phyloP scores from a whole-genome alignment of 768 basidiomycete species.

The Suillus paluster region DNA sequence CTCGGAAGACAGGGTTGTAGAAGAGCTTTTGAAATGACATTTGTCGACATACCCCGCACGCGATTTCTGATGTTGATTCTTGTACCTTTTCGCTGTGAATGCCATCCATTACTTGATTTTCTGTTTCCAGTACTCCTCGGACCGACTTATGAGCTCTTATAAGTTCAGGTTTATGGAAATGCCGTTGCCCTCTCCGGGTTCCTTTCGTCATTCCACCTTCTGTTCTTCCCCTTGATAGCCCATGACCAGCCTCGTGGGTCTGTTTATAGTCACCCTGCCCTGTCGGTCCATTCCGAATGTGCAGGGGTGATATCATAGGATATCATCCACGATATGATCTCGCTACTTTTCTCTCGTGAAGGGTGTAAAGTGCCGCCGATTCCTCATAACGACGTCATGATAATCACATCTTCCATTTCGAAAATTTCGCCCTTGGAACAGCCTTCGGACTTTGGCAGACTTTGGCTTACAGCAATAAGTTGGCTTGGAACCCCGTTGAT shows the following conservation, averaged over 20 bases:
- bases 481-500: background rate
- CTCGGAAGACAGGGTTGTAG: slow-evolving; percentile 81
- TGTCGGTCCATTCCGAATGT: slow-evolving; percentile 3
- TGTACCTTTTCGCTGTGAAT: slow-evolving; percentile 30
- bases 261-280: background rate
- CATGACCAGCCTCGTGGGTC: slow-evolving; percentile 1
- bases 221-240: background rate
- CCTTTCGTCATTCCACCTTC: too few species aligned
- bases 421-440: background rate
- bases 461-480: background rate
- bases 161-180: slow-evolving; percentile 1
- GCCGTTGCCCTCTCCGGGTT: too few species aligned
- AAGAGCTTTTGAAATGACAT: slow-evolving; percentile 75
- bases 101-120: slow-evolving; percentile 14
- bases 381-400: slow-evolving; percentile 1
- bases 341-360: background rate
- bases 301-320: background rate
- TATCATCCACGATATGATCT: slow-evolving; percentile 5
- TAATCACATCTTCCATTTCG: slow-evolving; percentile 2
- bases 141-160: background rate
- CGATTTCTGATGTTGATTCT: slow-evolving; percentile 22
- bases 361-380: background rate
- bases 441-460: background rate
- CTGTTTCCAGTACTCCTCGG: slow-evolving; percentile 9
- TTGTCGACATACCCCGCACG: slow-evolving; percentile 30